These are phyloP conservation scores for Puccinia horiana DNA, from an alignment of 1,284 basidiomycete genomes.

Conservation along the genomic window DNA sequence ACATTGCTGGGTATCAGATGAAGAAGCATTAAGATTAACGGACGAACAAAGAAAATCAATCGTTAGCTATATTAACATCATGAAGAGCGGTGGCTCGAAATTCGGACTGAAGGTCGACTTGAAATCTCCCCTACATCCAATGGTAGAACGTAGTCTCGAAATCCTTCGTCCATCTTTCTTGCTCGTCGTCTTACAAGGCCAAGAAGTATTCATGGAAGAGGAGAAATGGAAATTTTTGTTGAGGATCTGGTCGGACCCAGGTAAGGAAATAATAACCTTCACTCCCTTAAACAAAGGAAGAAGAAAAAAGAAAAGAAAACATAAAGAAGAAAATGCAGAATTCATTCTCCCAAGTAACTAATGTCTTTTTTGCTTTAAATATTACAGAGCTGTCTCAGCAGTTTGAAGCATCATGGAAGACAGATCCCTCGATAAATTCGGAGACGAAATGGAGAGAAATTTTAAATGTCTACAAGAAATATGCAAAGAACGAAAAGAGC, in stretches of 20 bases:
- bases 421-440: neutral
- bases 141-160: constrained; percentile 63
- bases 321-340: neutral
- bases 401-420: constrained; percentile 8
- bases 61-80: constrained; percentile 81
- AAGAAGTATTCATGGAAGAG: constrained; percentile 76
- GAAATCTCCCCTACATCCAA: constrained; percentile 67
- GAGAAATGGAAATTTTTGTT: constrained; percentile 76
- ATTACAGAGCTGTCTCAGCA: neutral
- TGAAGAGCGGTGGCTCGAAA: constrained; percentile 75
- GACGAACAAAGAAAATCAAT: constrained; percentile 87
- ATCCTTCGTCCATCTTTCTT: constrained; percentile 67
- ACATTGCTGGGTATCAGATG: constrained; percentile 95
- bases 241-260: constrained; percentile 71
- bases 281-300: too few relatives aligned
- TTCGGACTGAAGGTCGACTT: constrained; percentile 82
- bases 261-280: constrained; percentile 54
- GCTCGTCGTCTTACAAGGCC: constrained; percentile 75
- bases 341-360: neutral
- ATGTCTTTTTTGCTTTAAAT: neutral
- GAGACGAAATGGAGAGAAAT: neutral
- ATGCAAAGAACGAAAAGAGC: neutral
- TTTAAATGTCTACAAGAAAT: neutral
- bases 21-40: constrained; percentile 79
- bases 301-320: neutral